phyloP scores from a whole-genome alignment of 192 early-diverging fungal genomes.

The Backusella macrospora region DNA sequence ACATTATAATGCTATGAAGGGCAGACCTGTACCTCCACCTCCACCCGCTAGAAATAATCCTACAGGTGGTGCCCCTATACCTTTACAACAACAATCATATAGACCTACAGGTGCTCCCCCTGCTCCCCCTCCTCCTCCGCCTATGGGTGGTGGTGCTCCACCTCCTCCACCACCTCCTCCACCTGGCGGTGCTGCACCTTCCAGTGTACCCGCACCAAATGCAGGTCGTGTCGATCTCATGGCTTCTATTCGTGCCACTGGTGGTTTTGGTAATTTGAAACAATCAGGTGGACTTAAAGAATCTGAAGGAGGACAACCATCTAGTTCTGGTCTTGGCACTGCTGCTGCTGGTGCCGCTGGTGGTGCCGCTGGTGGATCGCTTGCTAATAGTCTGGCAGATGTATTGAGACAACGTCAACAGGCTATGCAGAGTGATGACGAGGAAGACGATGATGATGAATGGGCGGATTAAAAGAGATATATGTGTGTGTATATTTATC shows the following conservation, averaged over 20 bases:
- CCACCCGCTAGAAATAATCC: conserved; percentile 20
- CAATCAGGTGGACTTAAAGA: conserved; percentile 32
- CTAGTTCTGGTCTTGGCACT: neutral
- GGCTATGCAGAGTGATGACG: conserved; percentile 44
- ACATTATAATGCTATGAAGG: conserved; percentile 17
- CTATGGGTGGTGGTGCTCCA: neutral
- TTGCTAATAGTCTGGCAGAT: conserved; percentile 36
- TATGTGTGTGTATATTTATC: too few species aligned
- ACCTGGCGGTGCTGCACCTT: neutral
- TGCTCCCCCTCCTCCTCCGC: conserved; percentile 26
- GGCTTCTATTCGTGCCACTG: conserved; percentile 51
- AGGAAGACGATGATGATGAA: conserved; percentile 41
- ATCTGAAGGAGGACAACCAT: neutral
- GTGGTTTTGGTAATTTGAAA: conserved; percentile 48
- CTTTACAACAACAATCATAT: conserved; percentile 21
- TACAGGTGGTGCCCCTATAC: neutral
- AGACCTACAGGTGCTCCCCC: conserved; percentile 20
- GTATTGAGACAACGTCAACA: conserved; percentile 35
- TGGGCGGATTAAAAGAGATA: conserved; percentile 31
- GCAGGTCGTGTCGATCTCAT: conserved; percentile 41
- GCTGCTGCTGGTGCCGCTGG: conserved; percentile 15
- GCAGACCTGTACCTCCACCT: conserved; percentile 33
- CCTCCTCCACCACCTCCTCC: conserved; percentile 23
- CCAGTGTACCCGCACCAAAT: neutral
- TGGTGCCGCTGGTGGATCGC: conserved; percentile 14